Base-by-base conservation (phyloP, 495 filamentous ascomycete species). In the Penicillium pancosmium region DNA sequence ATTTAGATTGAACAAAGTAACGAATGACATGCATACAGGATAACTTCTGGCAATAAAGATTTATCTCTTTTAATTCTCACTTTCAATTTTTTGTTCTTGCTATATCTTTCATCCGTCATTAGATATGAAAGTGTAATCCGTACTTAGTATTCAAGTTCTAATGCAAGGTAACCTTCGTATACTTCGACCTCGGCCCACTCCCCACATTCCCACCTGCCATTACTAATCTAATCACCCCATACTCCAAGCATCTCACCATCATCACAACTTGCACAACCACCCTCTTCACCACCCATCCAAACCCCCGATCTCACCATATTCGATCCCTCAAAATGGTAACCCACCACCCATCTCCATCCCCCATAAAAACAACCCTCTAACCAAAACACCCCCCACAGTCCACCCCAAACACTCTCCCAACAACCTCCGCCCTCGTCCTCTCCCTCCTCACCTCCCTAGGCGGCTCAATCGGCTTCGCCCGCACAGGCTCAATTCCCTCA, bases 401-500 rank as follows among this genome's bases (percentile, higher is more conserved):
- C 46, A 35, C 34, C 46, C 12, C 57, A 33, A 55, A 50, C 40
- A n/a, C 56, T 11, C 36, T 57, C 59, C 61, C 67, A 56, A 66
- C 59, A 59, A 74, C 66, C 63, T 73, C 78, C 58, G 91, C 93
- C 51, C 88, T 87, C 73, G 64, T 89, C 64, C 88, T 98, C 72
- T 89, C 88, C 52, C 80, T 84, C 64, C 81, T 98, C 31, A 97
- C 92, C 59, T 91, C 91, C 50, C 78, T 88, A 44, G 94, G 94
- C 62, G 94, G 94, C 58, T 86, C 87, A 53, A 88, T 89, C 64
- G 94, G 94, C 68, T 98, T 88, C 73, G 77, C 80, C 34, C 87
- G 87, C 67, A 94, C 92, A 0, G 86, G 90, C 56, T 97, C 92
- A 23, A 70, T 93, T 58, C 93, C 93, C 40, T 96, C 92, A 15